Evolutionary conservation across 2,329 filamentous ascomycete species (phyloP), one percentile per base, ranked within the genome.

Genomic region (Colletotrichum sidae): DNA sequence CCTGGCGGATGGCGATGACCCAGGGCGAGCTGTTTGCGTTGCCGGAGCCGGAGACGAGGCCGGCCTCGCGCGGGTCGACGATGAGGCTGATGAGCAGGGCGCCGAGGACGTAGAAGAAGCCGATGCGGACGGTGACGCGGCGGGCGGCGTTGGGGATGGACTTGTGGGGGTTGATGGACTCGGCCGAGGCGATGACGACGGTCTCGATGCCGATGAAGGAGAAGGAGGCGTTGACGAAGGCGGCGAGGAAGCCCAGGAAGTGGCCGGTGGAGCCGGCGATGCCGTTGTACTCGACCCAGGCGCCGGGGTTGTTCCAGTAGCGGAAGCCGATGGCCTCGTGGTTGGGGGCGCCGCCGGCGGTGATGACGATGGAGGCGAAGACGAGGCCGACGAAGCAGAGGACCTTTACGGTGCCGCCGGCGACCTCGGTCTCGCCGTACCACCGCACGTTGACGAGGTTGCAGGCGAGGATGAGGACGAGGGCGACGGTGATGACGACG

Each of bases 231-330:
- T 87, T 88, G 35, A 86, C 83, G 72, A 88, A 88, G 66, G 82
- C 12, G 82, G 86, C 65, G 69, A 88, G 82, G n/a, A 87, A 84
- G 12, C 79, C 78, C 70, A 86, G 86, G 71, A 88, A 84, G 33
- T 84, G 84, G 45, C 79, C 77, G 50, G 79, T 79, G 59, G 85
- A 81, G 3, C 80, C 80, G 62, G 79, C 81, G 75, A 82, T 81
- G 54, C 79, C 80, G 62, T 83, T 73, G 39, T 84, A 8, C 89
- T 89, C 17, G 2, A 74, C 79, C 8, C 52, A 67, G 83, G 78
- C 12, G 90, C 75, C 69, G 44, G 37, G 79, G 72, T 45, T 65
- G 67, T 80, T 77, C 81, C 81, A 83, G 72, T 82, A 83, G 4
- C 76, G 72, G 72, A 83, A 83, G 1, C 81, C 81, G 2, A 80